Base-by-base conservation (phyloP, 768 basidiomycete species). In the Mycena filopes region DNA sequence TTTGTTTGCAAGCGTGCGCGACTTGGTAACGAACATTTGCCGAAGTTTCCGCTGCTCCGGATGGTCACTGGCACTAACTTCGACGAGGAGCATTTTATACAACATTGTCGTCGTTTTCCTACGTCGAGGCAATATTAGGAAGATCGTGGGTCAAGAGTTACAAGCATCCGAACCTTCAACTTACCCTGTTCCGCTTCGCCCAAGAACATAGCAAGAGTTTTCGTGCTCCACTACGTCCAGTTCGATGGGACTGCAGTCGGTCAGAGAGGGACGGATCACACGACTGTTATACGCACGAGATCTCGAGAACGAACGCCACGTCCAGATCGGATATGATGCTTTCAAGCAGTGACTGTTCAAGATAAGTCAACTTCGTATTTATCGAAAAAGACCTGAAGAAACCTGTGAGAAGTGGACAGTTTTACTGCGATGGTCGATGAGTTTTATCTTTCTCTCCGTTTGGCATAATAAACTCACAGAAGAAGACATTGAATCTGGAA, bases 1-100 rank as follows among this genome's bases (percentile, higher is more conserved):
- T 66, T 89, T 90, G 18, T 77, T 78, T 0, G 89, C 89, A 3
- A 93, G 82, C 18, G 87, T 79, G 18, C 81, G 82, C 2, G 91
- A 92, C 69, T 90, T 87, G 0, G 91, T 92, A 2, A 93, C 85
- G 65, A 93, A 93, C 13, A 93, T 73, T 68, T 93, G 91, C 13
- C 89, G 82, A 4, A 88, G 87, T 69, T 83, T 86, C 38, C 33
- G 53, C 23, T 38, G 33, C 4, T 60, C 62, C 8, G n/a, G 15
- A 25, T 83, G 74, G 76, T 83, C 88, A 2, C 84, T 80, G 21
- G 83, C 77, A 2, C 84, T 80, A 21, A 83, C 77, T 66, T 92
- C 88, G 8, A 91, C 85, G 1, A 85, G 83, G 2, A 92, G 79
- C 84, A 93, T 92, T 73, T 90, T 92, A 79, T 89, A 90, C 1